A percentile compares a stretch with the other conserved stretches of the same genome.
These are phyloP conservation scores for Sarocladium kiliense DNA, from an alignment of 2,329 filamentous ascomycete species.

Conservation along the genomic window DNA sequence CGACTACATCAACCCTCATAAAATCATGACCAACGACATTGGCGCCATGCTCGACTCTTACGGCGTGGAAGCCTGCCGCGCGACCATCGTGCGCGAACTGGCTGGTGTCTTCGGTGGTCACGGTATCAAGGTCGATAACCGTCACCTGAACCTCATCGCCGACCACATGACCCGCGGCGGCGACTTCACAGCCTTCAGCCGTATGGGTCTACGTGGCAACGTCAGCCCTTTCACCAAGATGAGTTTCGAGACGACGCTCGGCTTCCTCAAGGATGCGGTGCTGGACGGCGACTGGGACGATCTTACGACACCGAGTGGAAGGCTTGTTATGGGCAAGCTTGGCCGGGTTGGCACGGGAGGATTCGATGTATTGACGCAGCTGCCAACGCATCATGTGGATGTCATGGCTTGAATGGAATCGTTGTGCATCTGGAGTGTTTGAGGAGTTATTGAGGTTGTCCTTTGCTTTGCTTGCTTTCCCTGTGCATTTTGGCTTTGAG, in stretches of 20 bases:
- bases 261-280: constrained; percentile 88
- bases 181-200: constrained; percentile 85
- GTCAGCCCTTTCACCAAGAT: constrained; percentile 96
- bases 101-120: constrained; percentile 81
- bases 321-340: constrained; percentile 81
- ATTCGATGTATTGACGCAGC: constrained; percentile 75
- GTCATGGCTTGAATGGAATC: constrained; percentile 12
- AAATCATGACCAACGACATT: constrained; percentile 88
- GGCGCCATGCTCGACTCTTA: constrained; percentile 78
- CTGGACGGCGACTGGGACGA: constrained; percentile 88
- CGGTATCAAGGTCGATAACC: constrained; percentile 85
- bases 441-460: neutral
- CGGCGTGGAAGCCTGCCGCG: constrained; percentile 88
- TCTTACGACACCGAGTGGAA: constrained; percentile 75
- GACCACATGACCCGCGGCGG: constrained; percentile 97
- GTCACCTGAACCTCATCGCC: constrained; percentile 91
- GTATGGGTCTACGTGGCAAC: constrained; percentile 79
- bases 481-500: neutral
- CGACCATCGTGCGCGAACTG: constrained; percentile 82
- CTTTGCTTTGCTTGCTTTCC: neutral
- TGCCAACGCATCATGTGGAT: constrained; percentile 47
- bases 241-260: constrained; percentile 97
- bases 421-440: neutral
- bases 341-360: constrained; percentile 83
- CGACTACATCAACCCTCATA: constrained; percentile 80